Conservation (phyloP, 345 rosid species). For the Eucalyptus shirleyi region DNA sequence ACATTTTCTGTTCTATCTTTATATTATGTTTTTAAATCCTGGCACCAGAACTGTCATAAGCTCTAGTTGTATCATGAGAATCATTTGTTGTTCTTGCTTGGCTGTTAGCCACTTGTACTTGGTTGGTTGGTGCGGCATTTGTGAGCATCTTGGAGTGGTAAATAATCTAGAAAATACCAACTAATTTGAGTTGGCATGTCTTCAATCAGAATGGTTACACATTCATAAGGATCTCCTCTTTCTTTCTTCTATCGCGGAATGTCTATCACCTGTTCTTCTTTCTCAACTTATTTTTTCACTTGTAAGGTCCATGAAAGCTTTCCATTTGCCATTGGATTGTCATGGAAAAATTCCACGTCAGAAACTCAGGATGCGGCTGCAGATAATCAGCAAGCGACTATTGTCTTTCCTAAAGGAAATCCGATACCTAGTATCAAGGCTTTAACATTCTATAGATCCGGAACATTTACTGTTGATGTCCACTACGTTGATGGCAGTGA, state of each 20-base stretch:
- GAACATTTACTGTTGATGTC: slow-evolving; percentile 70
- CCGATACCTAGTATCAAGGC: slow-evolving; percentile 81
- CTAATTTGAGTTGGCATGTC: background rate
- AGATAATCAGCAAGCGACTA: slow-evolving; percentile 65
- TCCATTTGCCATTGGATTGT: slow-evolving; percentile 62
- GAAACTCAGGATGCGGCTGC: slow-evolving; percentile 50
- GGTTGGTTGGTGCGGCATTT: background rate
- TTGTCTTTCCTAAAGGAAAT: slow-evolving; percentile 86
- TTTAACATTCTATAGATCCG: slow-evolving; percentile 67
- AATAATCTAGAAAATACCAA: background rate
- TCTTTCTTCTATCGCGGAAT: background rate
- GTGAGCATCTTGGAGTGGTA: background rate
- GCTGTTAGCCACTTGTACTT: background rate
- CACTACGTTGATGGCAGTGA: slow-evolving; percentile 55
- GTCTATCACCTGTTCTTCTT: background rate
- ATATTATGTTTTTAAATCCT: background rate
- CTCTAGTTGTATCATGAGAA: background rate
- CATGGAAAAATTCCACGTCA: slow-evolving; percentile 68
- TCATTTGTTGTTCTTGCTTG: background rate
- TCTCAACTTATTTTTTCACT: background rate
- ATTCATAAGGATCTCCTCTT: background rate
- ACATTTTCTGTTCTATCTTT: background rate
- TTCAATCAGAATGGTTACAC: background rate
- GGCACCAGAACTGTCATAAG: background rate
- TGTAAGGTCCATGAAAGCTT: slow-evolving; percentile 74